Evolutionary conservation across 768 basidiomycete genomes (phyloP), one percentile per base, ranked within the genome.

Genomic region (Trametes sanguinea): DNA sequence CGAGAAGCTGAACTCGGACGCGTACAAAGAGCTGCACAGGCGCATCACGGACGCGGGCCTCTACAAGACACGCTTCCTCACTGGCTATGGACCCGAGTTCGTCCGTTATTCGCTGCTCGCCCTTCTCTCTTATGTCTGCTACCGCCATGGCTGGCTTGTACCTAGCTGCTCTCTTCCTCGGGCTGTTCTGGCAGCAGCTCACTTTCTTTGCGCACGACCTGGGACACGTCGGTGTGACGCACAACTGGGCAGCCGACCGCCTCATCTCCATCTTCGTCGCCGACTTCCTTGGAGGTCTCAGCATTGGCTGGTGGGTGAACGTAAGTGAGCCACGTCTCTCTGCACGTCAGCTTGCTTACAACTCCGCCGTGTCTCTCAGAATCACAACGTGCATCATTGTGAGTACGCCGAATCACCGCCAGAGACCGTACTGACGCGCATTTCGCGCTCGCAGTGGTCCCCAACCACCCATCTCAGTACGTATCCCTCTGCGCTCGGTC

Each of bases 241-340:
- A 95, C 62, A 77, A 89, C 69, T 96, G 94, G 90, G 74, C 80
- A 14, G 75, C 79, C 47, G 96, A 99, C 73, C 85, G 95, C 35
- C 69, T 94, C 40, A 76, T 95, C 39, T 89, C 86, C 11, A 95
- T 89, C 42, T 71, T 87, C 35, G 77, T 98, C 47, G 92, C 96
- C 0, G 85, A 94, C 72, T 93, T 88, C 69, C 78, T 95, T 50
- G 97, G 97, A 29, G 97, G 97, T 4, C 78, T 99, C 55, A 97
- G 95, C 72, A 82, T 97, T 27, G 93, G 95, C 43, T 99, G 97
- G 97, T 99, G 96, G 96, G 92, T 94, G 43, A 84, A 95, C 73
- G 95, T 95, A 68, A 77, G 94, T 86, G n/a, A 11, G 4, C 16
- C 35, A 16, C 37, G 29, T n/a, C 33, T 10, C 52, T 40, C 10